phyloP scores from a whole-genome alignment of 768 basidiomycete genomes.

The Podaxis sp. region DNA sequence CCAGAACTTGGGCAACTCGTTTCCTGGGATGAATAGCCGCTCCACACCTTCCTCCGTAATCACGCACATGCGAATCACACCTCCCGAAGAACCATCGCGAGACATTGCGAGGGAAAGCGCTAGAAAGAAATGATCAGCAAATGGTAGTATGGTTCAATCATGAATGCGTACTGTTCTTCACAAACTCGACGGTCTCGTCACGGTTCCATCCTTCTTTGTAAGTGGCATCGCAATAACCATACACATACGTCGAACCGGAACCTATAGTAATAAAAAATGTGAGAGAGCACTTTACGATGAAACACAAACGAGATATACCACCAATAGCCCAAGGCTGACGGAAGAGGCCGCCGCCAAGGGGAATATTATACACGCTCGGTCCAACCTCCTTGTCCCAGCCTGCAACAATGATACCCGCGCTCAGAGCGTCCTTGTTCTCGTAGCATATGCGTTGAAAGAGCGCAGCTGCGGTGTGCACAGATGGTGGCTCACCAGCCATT shows the following conservation, averaged over 20 bases:
- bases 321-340: constrained; percentile 99
- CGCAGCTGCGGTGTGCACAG: constrained; percentile 80
- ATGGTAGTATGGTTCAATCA: background rate
- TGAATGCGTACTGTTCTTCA: constrained; percentile 82
- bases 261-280: constrained; percentile 40
- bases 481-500: constrained; percentile 60
- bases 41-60: constrained; percentile 93
- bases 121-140: constrained; percentile 29
- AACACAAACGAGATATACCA: constrained; percentile 46
- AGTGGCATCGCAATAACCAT: constrained; percentile 99
- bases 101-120: constrained; percentile 96
- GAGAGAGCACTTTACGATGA: background rate
- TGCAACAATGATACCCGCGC: constrained; percentile 95
- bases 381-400: constrained; percentile 95
- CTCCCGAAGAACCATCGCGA: constrained; percentile 96
- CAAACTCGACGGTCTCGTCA: constrained; percentile 91
- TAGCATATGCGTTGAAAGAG: constrained; percentile 90
- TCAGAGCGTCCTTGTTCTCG: constrained; percentile 85
- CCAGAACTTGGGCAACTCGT: constrained; percentile 89
- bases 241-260: constrained; percentile 96
- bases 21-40: constrained; percentile 87
- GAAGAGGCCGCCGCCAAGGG: constrained; percentile 95
- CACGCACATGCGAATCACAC: constrained; percentile 95
- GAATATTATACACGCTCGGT: constrained; percentile 95
- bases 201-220: constrained; percentile 89